Evolutionary conservation across 2,329 filamentous ascomycete species (phyloP).

Genomic region (Phialocephala sp.): DNA sequence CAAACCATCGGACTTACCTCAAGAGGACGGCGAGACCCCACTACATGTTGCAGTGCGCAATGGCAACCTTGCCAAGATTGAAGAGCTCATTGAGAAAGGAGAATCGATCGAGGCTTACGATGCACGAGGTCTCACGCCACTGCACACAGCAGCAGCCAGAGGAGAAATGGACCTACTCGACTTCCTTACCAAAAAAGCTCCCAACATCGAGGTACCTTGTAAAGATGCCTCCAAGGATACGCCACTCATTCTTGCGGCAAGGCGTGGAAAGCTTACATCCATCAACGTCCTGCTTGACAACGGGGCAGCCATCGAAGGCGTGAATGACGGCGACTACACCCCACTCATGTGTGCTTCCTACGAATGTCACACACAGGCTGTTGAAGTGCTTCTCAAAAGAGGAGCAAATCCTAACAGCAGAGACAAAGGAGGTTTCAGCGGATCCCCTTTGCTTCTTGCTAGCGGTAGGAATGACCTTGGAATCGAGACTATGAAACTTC

Average conservation of each 20-base stretch:
- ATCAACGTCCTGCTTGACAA: conserved; percentile 2
- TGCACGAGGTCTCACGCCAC: not conserved
- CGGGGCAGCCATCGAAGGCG: not conserved
- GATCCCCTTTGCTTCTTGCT: not conserved
- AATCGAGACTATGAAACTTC: conserved; percentile 2
- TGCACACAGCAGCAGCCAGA: not conserved
- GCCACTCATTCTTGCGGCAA: not conserved
- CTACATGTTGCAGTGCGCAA: not conserved
- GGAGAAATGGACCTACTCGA: not conserved
- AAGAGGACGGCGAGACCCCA: not conserved
- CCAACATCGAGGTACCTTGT: conserved; percentile 2
- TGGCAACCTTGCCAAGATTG: not conserved
- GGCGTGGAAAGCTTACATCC: not conserved
- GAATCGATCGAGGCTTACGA: not conserved
- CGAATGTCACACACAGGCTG: not conserved
- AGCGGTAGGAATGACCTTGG: conserved; percentile 1
- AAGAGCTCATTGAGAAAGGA: not conserved
- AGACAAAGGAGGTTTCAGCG: conserved; percentile 1
- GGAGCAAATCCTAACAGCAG: conserved; percentile 1
- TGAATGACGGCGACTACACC: not conserved
- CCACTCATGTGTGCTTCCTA: not conserved
- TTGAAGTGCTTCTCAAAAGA: not conserved
- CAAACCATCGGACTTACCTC: not conserved
- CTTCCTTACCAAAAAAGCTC: not conserved
- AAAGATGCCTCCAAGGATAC: not conserved